A percentile compares a stretch with the other conserved stretches of the same genome.
Evolutionary conservation across 179 eudicot species (phyloP).

Genomic region (Gypsophila paniculata): DNA sequence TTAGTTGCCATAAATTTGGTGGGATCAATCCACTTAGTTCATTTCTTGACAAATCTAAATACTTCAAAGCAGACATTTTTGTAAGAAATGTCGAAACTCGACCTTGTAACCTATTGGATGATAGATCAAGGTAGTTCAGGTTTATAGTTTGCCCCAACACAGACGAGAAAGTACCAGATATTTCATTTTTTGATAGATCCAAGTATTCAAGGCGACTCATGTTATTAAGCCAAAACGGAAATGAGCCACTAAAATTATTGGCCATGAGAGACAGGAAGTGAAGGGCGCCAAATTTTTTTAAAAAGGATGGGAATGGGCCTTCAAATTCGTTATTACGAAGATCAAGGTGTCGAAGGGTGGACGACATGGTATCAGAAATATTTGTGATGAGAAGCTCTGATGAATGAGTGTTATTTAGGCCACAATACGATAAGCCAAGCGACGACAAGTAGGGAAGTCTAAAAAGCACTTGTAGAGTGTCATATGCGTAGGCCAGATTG

Average conservation of each 20-base stretch:
- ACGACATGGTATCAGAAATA: not conserved
- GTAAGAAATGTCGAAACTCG: not conserved
- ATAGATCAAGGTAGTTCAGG: not conserved
- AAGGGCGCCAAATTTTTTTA: slow-evolving; percentile 16
- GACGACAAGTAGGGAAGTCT: slow-evolving; percentile 7
- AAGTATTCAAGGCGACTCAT: slow-evolving; percentile 9
- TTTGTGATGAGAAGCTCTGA: not conserved
- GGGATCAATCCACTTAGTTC: slow-evolving; percentile 3
- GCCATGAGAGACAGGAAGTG: not conserved
- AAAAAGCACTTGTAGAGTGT: not conserved
- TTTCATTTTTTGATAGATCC: not conserved
- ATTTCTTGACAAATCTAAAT: not conserved
- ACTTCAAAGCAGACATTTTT: not conserved
- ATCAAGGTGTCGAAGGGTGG: slow-evolving; percentile 19
- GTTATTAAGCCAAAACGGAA: slow-evolving; percentile 3
- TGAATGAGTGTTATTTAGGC: not conserved
- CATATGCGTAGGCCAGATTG: not conserved
- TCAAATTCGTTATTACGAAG: not conserved
- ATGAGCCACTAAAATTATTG: not conserved
- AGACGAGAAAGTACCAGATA: slow-evolving; percentile 4
- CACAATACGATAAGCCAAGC: not conserved
- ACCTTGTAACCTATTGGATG: not conserved
- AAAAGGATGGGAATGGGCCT: slow-evolving; percentile 1
- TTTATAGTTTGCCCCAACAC: slow-evolving; percentile 6
- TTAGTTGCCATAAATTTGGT: not conserved